A percentile compares a stretch with the other conserved stretches of the same genome.
Conservation (phyloP, 805 yeast genomes). For the Cyberlindnera saturnus region DNA sequence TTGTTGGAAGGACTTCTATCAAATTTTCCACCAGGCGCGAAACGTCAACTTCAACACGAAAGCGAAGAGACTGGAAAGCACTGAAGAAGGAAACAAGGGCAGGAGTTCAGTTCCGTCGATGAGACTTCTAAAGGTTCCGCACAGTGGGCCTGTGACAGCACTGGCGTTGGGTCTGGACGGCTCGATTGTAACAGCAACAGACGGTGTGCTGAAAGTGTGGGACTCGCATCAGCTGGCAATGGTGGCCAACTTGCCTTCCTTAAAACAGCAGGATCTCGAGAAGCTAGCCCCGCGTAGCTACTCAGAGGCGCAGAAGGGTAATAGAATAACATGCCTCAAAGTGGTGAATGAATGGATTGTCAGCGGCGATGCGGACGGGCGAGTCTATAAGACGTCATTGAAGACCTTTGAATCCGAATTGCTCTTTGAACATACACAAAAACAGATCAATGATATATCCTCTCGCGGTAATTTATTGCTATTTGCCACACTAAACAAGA, state of each 20-base stretch:
- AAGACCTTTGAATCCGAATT: conserved; percentile 2
- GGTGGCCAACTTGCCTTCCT: conserved; percentile 7
- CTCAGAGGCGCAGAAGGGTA: conserved; percentile 4
- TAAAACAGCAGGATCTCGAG: conserved; percentile 3
- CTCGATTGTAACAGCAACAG: neutral
- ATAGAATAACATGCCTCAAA: conserved; percentile 6
- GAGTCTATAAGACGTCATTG: conserved; percentile 10
- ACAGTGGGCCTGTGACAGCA: conserved; percentile 4
- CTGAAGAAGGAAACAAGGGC: neutral
- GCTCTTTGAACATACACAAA: conserved; percentile 7
- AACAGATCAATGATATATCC: conserved; percentile 16
- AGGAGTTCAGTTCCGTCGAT: neutral
- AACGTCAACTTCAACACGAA: neutral
- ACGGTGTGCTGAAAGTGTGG: conserved; percentile 16
- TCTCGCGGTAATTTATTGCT: conserved; percentile 6
- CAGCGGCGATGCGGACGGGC: conserved; percentile 14
- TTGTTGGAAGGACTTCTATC: neutral
- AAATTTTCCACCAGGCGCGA: neutral
- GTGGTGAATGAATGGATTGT: conserved; percentile 1
- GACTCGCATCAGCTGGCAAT: conserved; percentile 6
- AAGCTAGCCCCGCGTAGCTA: conserved; percentile 2
- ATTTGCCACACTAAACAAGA: conserved; percentile 14
- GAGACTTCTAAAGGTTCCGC: conserved; percentile 20
- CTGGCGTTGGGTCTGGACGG: conserved; percentile 1
- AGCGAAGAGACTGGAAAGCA: neutral